These are phyloP conservation scores for Debaryomycetaceae sp. DNA, from an alignment of 1,139 yeast genomes.

Conservation along the genomic window DNA sequence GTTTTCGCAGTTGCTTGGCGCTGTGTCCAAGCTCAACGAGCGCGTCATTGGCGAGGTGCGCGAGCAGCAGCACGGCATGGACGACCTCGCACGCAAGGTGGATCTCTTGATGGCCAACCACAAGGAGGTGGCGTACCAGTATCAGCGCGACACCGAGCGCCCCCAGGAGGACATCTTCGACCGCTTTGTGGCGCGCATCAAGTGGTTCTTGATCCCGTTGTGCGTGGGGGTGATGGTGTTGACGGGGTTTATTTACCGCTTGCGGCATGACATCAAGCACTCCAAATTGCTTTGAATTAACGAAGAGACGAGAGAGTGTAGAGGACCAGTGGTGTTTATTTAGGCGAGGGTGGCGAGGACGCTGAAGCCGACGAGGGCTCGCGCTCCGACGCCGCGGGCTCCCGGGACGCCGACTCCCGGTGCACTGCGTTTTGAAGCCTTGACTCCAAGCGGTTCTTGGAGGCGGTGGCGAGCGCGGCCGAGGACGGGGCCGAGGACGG, in stretches of 20 bases:
- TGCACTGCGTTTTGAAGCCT: constrained; percentile 28
- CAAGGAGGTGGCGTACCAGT: constrained; percentile 34
- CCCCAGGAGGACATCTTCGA: constrained; percentile 4
- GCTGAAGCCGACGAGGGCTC: too few species aligned
- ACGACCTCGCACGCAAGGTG: constrained; percentile 34
- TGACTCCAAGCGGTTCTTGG: constrained; percentile 29
- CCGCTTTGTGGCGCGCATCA: constrained; percentile 18
- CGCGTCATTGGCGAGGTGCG: constrained; percentile 42
- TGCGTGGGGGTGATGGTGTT: constrained; percentile 34
- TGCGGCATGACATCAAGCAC: constrained; percentile 53
- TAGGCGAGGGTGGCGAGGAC: too few species aligned
- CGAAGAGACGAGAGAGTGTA: too few species aligned
- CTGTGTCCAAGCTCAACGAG: constrained; percentile 32
- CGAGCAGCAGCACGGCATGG: constrained; percentile 37
- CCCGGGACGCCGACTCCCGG: constrained; percentile 9
- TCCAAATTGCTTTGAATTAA: constrained; percentile 43
- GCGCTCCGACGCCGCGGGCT: too few species aligned
- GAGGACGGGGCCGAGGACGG: neutral
- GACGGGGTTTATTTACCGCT: constrained; percentile 38
- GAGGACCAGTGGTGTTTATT: too few species aligned
- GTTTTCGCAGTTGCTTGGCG: constrained; percentile 29
- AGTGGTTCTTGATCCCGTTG: constrained; percentile 42
- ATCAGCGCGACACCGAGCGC: constrained; percentile 13
- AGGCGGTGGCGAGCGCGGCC: constrained; percentile 9
- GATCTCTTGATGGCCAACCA: constrained; percentile 41